Evolutionary conservation across 345 rosid species (phyloP).

Genomic region (Pistacia vera): DNA sequence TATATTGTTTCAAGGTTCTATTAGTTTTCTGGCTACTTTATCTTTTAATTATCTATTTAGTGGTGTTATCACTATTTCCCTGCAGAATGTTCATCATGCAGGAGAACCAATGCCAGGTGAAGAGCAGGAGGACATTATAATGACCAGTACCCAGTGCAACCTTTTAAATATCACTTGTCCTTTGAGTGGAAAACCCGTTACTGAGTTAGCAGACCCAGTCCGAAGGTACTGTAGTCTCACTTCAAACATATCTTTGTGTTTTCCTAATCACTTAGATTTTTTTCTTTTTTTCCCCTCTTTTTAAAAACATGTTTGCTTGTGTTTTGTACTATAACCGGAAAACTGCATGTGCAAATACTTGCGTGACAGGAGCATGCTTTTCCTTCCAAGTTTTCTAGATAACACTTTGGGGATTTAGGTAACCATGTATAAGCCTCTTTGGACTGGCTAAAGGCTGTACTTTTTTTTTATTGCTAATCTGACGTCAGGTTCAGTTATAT

Average conservation of each 20-base stretch:
- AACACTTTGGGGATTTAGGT: neutral
- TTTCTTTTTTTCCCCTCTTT: neutral
- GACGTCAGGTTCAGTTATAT: neutral
- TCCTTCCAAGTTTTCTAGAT: neutral
- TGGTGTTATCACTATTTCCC: constrained; percentile 14
- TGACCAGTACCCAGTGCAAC: constrained; percentile 84
- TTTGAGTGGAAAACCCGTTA: constrained; percentile 74
- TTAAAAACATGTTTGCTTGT: neutral
- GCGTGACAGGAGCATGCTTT: neutral
- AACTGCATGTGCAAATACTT: neutral
- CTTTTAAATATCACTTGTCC: constrained; percentile 79
- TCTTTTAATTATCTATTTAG: neutral
- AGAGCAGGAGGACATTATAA: constrained; percentile 82
- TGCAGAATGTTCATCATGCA: constrained; percentile 86
- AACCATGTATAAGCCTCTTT: neutral
- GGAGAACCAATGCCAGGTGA: constrained; percentile 95
- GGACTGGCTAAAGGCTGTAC: neutral
- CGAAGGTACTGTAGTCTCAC: constrained; percentile 55
- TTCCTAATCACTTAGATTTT: neutral
- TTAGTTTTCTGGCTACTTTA: neutral
- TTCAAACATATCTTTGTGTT: neutral
- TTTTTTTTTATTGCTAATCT: neutral
- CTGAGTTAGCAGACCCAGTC: constrained; percentile 79
- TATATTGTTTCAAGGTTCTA: neutral
- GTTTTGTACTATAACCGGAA: neutral